Percentiles rank a stretch among this genome's conserved stretches.
Conservation (phyloP, 805 yeast species). For the Teunomyces barrocoloradensis region DNA sequence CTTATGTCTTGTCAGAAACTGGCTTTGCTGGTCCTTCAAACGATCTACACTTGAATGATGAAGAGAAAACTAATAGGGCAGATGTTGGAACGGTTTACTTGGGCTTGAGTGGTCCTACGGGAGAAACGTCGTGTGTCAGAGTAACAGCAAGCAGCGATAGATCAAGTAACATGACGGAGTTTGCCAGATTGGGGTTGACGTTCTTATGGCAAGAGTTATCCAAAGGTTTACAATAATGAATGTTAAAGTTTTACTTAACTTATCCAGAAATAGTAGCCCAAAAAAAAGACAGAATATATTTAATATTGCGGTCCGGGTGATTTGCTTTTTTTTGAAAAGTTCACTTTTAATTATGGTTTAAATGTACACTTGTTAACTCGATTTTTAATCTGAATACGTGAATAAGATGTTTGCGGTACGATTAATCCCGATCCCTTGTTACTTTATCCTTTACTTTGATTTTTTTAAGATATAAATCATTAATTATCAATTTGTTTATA, state of each 20-base stretch:
- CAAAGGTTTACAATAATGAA: conserved; percentile 9
- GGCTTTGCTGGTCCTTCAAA: conserved; percentile 82
- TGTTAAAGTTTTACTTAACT: not conserved
- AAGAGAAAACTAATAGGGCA: conserved; percentile 18
- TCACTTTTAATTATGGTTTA: too few species aligned
- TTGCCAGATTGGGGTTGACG: conserved; percentile 65
- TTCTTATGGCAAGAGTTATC: conserved; percentile 52
- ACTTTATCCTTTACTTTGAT: too few species aligned
- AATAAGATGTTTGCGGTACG: too few species aligned
- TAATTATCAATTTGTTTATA: too few species aligned
- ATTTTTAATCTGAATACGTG: too few species aligned
- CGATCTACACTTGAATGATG: conserved; percentile 37
- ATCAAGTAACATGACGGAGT: conserved; percentile 67
- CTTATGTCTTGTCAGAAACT: conserved; percentile 78
- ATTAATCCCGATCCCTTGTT: too few species aligned
- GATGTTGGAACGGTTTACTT: conserved; percentile 67
- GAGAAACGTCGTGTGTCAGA: conserved; percentile 46
- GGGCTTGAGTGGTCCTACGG: conserved; percentile 66
- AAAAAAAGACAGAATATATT: too few species aligned
- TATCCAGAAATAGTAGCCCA: too few species aligned
- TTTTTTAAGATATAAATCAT: too few species aligned
- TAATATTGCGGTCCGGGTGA: not conserved
- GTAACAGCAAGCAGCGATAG: conserved; percentile 53
- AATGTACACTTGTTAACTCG: not conserved
- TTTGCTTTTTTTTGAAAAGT: not conserved